Base-by-base conservation (phyloP, 2,329 filamentous ascomycete species). In the Simplicillium aogashimaense region DNA sequence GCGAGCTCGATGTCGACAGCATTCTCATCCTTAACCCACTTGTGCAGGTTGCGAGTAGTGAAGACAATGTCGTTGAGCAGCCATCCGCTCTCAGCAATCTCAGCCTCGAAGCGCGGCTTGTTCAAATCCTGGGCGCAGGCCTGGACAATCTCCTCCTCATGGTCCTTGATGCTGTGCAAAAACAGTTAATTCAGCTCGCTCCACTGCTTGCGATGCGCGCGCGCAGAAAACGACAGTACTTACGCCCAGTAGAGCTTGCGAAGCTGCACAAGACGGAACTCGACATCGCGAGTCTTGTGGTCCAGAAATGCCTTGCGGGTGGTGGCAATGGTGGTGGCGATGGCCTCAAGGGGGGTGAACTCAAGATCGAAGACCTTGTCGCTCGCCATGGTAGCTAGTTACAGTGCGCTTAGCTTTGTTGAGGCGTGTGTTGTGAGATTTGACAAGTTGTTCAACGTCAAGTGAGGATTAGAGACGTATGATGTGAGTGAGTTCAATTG, bases 221-320 rank as follows among this genome's bases (percentile, higher is more conserved):
- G 20, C 20, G 20, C 20, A n/a, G n/a, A n/a, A n/a, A n/a, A n/a
- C n/a, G n/a, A n/a, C n/a, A 25, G 9, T 25, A 25, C 20, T 25
- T 25, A 25, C 20, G 76, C 86, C 87, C 87, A 94, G 67, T 90
- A 94, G 39, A 94, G 77, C 69, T 86, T 86, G 47, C 86, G 80
- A 43, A 95, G 75, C 68, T 94, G 87, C 39, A 76, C 69, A 44
- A 87, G 69, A 45, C 88, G 77, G 67, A 82, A 94, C 52, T 83
- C 74, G 45, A 94, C 54, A 37, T 83, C 72, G 53, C 85, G 83
- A n/a, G 86, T 92, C 64, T 80, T 82, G 58, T 86, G 78, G 11
- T 81, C 73, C 49, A 72, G 69, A 63, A 86, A 94, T 9, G 20
- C 20, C 20, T 25, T 25, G 20, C 20, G 20, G 6, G 20, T 25